Base-by-base conservation (phyloP, 805 yeast species). In the Yamadazyma tumulicola region DNA sequence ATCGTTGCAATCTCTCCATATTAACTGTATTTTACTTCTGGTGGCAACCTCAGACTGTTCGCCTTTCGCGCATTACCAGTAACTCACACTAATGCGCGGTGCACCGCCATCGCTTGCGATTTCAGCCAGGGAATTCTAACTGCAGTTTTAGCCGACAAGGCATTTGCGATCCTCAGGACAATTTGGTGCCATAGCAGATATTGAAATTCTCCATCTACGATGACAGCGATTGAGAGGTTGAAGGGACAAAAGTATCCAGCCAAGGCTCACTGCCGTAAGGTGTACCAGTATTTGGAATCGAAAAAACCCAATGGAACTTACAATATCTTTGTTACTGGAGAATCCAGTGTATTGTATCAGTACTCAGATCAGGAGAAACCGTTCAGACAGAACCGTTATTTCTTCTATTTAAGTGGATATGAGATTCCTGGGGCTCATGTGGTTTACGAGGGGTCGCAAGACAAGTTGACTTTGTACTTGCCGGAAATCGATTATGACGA, bases 371-470 rank as follows among this genome's bases (percentile, higher is more conserved):
- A 80, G 47, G 67, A 77, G 2, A 77, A 77, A 39, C 83, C 84
- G 5, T 72, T 89, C 46, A 78, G 96, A 64, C 98, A 93, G 59
- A 84, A 86, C 59, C 72, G 97, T 37, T 89, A 91, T 62, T 93
- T 93, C 59, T 87, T 72, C 57, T 93, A 91, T 53, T 62, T 93
- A 25, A 65, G 87, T 4, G 98, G 98, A 12, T 81, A 83, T 35
- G 79, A 84, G 43, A 70, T 86, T 31, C 87, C 93, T 0, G 94
- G 93, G 1, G 70, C 83, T 21, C 81, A 77, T 47, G 72, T 86
- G 1, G 61, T 83, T 15, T 91, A 74, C 52, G 66, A 76, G 31
- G 50, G 79, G 24, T 51, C 46, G 3, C 46, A 57, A 5, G 85
- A 81, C 28, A 69, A 75, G 34, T 67, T 87, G 41, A 77, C 80